A percentile compares a stretch with the other conserved stretches of the same genome.
Conservation (phyloP, 108 stramenopile genomes). For the Cyclotella cryptica region DNA sequence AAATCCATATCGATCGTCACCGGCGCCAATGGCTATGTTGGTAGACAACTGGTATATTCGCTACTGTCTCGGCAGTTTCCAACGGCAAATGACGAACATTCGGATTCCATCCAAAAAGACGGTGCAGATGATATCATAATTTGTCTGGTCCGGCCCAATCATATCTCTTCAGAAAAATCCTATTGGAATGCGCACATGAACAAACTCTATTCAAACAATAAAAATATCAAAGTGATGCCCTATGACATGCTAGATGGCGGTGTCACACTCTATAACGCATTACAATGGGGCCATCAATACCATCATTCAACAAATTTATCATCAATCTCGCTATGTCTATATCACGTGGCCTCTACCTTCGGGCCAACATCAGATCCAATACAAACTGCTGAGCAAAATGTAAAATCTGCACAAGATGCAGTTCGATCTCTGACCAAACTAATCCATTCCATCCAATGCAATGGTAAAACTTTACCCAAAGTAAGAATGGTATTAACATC, state of each 20-base stretch:
- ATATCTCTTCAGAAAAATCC: constrained; percentile 58
- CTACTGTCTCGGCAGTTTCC: constrained; percentile 7
- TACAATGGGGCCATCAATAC: constrained; percentile 29
- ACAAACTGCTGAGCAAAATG: constrained; percentile 81
- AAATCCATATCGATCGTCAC: constrained; percentile 64
- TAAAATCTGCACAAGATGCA: constrained; percentile 74
- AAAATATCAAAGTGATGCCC: constrained; percentile 53
- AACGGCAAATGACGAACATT: constrained; percentile 9
- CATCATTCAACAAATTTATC: neutral
- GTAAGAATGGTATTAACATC: constrained; percentile 73
- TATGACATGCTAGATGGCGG: constrained; percentile 89
- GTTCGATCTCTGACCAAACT: constrained; percentile 44
- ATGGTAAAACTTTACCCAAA: constrained; percentile 7
- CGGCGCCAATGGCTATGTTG: constrained; percentile 84
- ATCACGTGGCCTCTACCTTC: constrained; percentile 86
- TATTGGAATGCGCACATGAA: constrained; percentile 65
- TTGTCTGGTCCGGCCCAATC: constrained; percentile 69
- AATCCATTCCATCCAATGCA: neutral
- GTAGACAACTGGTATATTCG: constrained; percentile 66
- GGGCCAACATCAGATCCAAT: constrained; percentile 81
- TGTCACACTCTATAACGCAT: constrained; percentile 50
- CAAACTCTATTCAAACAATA: neutral
- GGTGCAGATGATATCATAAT: constrained; percentile 23
- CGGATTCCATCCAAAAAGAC: constrained; percentile 10
- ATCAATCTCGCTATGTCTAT: constrained; percentile 53